phyloP scores from a whole-genome alignment of 805 yeast species.

The Cyberlindnera saturnus region DNA sequence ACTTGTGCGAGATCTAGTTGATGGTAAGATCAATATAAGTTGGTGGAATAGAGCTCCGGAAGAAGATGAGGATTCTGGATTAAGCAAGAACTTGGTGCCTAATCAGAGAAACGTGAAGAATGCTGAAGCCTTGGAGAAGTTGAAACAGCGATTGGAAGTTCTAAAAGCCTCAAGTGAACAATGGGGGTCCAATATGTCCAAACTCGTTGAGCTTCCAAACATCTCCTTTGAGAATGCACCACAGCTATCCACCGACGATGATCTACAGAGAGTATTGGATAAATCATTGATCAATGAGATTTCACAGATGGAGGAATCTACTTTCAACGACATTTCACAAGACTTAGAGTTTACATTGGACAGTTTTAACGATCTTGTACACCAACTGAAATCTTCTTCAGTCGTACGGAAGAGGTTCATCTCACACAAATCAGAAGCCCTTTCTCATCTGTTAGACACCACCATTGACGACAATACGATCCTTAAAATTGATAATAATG shows the following conservation, averaged over 20 bases:
- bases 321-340: constrained; percentile 9
- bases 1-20: constrained; percentile 48
- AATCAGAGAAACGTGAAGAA: constrained; percentile 58
- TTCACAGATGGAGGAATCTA: constrained; percentile 7
- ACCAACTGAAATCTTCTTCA: constrained; percentile 18
- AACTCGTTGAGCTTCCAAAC: constrained; percentile 11
- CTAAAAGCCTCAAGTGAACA: constrained; percentile 40
- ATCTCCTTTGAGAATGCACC: constrained; percentile 8
- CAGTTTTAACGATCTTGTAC: constrained; percentile 16
- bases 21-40: constrained; percentile 55
- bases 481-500: constrained; percentile 11
- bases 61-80: constrained; percentile 18
- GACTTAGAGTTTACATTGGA: constrained; percentile 18
- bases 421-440: constrained; percentile 38
- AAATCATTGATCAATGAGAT: constrained; percentile 14
- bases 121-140: constrained; percentile 38
- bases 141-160: constrained; percentile 36
- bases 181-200: constrained; percentile 33
- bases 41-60: constrained; percentile 51
- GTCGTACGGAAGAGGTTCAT: constrained; percentile 13
- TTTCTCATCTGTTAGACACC: constrained; percentile 35
- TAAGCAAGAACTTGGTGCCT: constrained; percentile 34
- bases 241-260: constrained; percentile 5
- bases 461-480: constrained; percentile 39
- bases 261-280: constrained; percentile 21